Conservation (phyloP, 495 filamentous ascomycete genomes). For the Amniculicola lignicola region DNA sequence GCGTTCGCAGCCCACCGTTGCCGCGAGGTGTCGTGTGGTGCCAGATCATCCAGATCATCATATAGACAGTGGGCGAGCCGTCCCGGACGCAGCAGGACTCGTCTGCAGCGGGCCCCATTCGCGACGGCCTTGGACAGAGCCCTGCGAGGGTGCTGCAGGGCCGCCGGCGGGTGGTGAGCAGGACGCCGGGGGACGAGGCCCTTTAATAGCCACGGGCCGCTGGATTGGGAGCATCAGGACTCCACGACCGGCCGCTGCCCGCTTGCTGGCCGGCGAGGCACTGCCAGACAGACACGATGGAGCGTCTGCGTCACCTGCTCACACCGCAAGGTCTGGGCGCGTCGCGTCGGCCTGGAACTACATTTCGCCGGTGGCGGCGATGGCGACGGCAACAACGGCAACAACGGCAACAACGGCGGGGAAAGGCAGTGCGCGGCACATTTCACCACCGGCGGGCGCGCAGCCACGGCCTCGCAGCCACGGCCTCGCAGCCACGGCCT, state of each 20-base stretch:
- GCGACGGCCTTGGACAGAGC: neutral
- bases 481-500: too few relatives aligned
- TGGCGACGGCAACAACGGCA: neutral
- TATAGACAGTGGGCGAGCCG: constrained; percentile 16
- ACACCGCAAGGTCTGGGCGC: constrained; percentile 13
- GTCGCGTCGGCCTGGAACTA: neutral
- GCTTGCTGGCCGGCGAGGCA: neutral
- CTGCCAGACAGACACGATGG: constrained; percentile 16
- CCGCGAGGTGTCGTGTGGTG: constrained; percentile 25
- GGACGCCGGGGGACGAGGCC: constrained; percentile 1
- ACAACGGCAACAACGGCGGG: neutral
- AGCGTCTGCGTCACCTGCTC: constrained; percentile 3
- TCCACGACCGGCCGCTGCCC: too few relatives aligned
- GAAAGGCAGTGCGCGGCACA: too few relatives aligned
- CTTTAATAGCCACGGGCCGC: constrained; percentile 8
- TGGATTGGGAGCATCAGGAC: constrained; percentile 9
- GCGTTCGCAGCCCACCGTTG: constrained; percentile 31
- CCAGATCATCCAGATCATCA: constrained; percentile 29
- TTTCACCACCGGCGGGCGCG: too few relatives aligned
- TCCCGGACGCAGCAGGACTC: constrained; percentile 14
- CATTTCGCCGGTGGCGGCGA: neutral
- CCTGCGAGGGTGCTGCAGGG: constrained; percentile 5
- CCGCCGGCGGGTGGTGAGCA: neutral
- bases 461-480: too few relatives aligned
- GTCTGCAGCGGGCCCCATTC: constrained; percentile 5